Conservation (phyloP, 306 rosid genomes). For the Quercus robur region DNA sequence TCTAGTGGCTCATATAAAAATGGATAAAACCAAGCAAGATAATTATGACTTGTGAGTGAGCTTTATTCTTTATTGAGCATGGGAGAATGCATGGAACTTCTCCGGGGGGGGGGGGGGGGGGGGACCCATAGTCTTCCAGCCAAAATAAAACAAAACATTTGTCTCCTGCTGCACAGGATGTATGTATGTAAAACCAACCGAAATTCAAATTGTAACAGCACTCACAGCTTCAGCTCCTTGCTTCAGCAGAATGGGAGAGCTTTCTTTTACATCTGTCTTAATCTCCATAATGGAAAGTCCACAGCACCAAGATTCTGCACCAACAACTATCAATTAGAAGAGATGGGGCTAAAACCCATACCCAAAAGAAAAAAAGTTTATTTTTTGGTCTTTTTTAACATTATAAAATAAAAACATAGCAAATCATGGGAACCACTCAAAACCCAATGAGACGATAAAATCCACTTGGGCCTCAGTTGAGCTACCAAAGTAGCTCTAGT, state of each 20-base stretch:
- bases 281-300: slow-evolving; percentile 27
- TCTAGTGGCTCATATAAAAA: neutral
- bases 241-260: slow-evolving; percentile 40
- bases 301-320: neutral
- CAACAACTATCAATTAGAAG: neutral
- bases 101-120: too few relatives aligned
- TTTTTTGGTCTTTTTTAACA: too few relatives aligned
- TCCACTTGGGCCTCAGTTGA: too few relatives aligned
- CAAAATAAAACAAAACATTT: neutral
- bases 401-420: too few relatives aligned
- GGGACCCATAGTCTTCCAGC: neutral
- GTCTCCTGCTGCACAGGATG: neutral
- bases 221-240: slow-evolving; percentile 75
- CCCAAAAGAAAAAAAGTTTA: neutral
- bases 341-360: neutral
- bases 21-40: neutral
- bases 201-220: slow-evolving; percentile 1
- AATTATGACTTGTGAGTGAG: neutral
- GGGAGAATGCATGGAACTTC: neutral
- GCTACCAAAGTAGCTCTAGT: too few relatives aligned
- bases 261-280: slow-evolving; percentile 12
- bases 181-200: neutral
- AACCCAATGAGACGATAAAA: too few relatives aligned
- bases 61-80: neutral
- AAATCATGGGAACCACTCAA: too few relatives aligned